Conservation (phyloP, 1,139 yeast genomes). For the Hyphopichia buzzinii region DNA sequence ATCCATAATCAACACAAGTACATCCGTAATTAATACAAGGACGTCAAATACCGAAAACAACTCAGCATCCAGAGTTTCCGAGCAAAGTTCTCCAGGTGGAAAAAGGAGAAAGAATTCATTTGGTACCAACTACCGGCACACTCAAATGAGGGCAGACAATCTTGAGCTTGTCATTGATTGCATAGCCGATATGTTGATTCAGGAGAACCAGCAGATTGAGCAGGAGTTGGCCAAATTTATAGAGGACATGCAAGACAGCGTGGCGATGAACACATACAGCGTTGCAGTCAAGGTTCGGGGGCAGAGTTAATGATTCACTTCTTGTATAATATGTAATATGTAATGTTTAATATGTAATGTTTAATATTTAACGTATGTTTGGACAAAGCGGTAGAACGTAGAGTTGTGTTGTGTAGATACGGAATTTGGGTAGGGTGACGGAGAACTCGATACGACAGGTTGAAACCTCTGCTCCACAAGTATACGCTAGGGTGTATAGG, state of each 20-base stretch:
- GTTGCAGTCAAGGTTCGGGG: background rate
- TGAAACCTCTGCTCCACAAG: too few relatives aligned
- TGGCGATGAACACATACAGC: slow-evolving; percentile 12
- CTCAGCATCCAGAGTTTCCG: background rate
- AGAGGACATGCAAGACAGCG: slow-evolving; percentile 8
- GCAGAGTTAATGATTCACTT: background rate
- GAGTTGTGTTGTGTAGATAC: too few relatives aligned
- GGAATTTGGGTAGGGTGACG: too few relatives aligned
- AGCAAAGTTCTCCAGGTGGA: background rate
- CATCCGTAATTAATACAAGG: too few relatives aligned
- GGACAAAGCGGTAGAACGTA: too few relatives aligned
- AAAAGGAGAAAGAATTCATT: background rate
- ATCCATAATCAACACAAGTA: too few relatives aligned
- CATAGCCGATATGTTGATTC: slow-evolving; percentile 14
- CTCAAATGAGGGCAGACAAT: slow-evolving; percentile 1
- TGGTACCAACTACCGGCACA: background rate
- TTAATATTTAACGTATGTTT: too few relatives aligned
- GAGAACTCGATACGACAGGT: too few relatives aligned
- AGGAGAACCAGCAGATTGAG: slow-evolving; percentile 11
- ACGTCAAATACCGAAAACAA: background rate
- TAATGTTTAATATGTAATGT: too few relatives aligned
- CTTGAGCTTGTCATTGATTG: slow-evolving; percentile 11
- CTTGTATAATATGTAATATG: background rate
- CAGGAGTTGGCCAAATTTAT: slow-evolving; percentile 8
- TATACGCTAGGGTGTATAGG: too few relatives aligned